Percentiles rank a stretch among this genome's conserved stretches.
Evolutionary conservation across 768 basidiomycete genomes (phyloP).

Genomic region (Psilocybe subaeruginosa): DNA sequence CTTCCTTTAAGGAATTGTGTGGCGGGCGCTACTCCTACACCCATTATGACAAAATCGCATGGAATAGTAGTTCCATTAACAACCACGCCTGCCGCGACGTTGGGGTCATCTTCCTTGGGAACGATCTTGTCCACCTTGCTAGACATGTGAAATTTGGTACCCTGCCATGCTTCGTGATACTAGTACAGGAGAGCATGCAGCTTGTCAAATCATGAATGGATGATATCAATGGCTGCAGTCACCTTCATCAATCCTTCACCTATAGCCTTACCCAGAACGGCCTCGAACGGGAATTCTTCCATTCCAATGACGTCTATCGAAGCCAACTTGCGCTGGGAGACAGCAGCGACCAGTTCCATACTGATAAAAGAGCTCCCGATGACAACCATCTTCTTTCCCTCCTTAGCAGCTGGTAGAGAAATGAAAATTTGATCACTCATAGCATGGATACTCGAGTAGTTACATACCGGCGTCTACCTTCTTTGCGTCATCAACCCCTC

Average conservation of each 20-base stretch:
- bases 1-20: constrained; percentile 79
- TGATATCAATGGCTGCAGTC: neutral
- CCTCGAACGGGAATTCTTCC: constrained; percentile 80
- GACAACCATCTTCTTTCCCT: constrained; percentile 77
- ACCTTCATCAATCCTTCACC: constrained; percentile 81
- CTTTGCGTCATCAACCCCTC: constrained; percentile 71
- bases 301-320: constrained; percentile 85
- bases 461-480: constrained; percentile 66
- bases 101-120: constrained; percentile 52
- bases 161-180: constrained; percentile 76
- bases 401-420: constrained; percentile 52
- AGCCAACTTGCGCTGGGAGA: constrained; percentile 73
- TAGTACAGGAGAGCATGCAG: constrained; percentile 26
- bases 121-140: constrained; percentile 70
- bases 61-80: constrained; percentile 66
- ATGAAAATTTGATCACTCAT: neutral
- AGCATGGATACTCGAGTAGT: neutral
- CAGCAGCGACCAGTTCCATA: constrained; percentile 87
- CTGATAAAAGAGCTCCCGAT: constrained; percentile 92
- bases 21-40: constrained; percentile 84
- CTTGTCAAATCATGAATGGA: neutral
- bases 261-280: constrained; percentile 79
- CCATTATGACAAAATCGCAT: constrained; percentile 83
- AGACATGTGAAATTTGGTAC: constrained; percentile 84
- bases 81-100: constrained; percentile 64